phyloP scores from a whole-genome alignment of 306 rosid genomes.

The Cucurbita ficifolia region DNA sequence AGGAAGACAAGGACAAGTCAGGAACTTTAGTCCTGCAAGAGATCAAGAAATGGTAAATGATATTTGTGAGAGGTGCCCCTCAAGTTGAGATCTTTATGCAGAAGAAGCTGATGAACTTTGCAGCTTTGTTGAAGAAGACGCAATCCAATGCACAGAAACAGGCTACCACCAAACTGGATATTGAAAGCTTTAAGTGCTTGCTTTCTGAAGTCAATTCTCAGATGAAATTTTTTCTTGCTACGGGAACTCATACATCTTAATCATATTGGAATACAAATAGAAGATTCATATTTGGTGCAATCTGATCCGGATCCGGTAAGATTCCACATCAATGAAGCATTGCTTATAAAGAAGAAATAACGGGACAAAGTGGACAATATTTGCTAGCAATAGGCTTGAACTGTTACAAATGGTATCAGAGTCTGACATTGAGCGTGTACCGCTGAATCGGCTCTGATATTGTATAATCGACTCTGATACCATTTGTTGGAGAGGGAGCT shows the following conservation, averaged over 20 bases:
- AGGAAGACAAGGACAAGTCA: conserved; percentile 51
- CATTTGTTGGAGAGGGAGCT: too few species aligned
- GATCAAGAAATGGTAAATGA: conserved; percentile 45
- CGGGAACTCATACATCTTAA: conserved; percentile 19
- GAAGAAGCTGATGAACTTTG: conserved; percentile 32
- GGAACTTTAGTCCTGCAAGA: conserved; percentile 41
- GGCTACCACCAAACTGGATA: conserved; percentile 34
- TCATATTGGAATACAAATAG: conserved; percentile 9
- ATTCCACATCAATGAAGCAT: too few species aligned
- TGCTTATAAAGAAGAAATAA: too few species aligned
- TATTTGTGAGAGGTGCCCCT: conserved; percentile 58
- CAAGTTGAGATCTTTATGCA: conserved; percentile 46
- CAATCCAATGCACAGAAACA: conserved; percentile 27
- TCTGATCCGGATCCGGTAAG: too few species aligned
- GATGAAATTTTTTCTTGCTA: conserved; percentile 72
- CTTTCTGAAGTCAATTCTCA: conserved; percentile 54
- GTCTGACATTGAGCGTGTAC: too few species aligned
- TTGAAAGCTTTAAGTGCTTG: conserved; percentile 43
- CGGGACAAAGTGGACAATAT: too few species aligned
- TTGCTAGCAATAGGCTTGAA: too few species aligned
- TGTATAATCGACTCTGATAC: too few species aligned
- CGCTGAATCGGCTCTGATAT: too few species aligned
- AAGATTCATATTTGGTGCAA: conserved; percentile 37
- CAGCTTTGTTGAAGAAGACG: conserved; percentile 35
- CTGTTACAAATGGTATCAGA: too few species aligned